Evolutionary conservation across 2,329 filamentous ascomycete species (phyloP).

Genomic region (Geoglossum cookeanum): DNA sequence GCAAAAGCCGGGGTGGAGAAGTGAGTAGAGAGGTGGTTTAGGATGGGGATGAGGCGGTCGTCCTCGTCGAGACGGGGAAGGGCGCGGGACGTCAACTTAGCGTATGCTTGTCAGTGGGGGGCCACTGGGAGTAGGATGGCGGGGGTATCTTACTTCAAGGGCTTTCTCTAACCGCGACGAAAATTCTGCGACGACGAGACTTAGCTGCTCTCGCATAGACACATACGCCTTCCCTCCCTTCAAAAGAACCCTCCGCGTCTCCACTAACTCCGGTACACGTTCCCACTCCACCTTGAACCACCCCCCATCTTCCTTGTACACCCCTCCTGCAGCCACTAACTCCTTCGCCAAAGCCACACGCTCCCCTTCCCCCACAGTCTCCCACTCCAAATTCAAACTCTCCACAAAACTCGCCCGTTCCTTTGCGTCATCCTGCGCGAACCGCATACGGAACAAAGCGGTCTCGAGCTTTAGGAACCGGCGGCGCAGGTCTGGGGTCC

Average conservation of each 20-base stretch:
- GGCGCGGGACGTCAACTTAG: conserved; percentile 67
- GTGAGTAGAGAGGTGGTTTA: conserved; percentile 77
- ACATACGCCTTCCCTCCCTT: conserved; percentile 78
- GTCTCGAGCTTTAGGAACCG: conserved; percentile 77
- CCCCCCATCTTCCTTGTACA: conserved; percentile 50
- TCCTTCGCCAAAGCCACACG: conserved; percentile 45
- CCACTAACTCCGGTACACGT: conserved; percentile 74
- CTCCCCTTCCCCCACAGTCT: conserved; percentile 62
- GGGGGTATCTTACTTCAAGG: conserved; percentile 43
- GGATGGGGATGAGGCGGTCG: conserved; percentile 62
- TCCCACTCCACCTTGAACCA: conserved; percentile 98
- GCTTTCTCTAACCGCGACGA: conserved; percentile 58
- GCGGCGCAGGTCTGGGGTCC: conserved; percentile 73
- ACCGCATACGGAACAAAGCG: conserved; percentile 69
- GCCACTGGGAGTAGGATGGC: too few species aligned
- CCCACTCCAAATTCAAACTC: conserved; percentile 65
- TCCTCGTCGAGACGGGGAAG: conserved; percentile 90
- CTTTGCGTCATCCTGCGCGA: conserved; percentile 52
- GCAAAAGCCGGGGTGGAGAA: conserved; percentile 81
- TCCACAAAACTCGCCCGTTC: conserved; percentile 64
- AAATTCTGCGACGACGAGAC: conserved; percentile 80
- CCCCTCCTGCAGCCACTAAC: conserved; percentile 37
- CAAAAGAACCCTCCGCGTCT: conserved; percentile 57
- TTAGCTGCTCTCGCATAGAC: conserved; percentile 66
- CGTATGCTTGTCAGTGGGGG: not conserved